These are phyloP conservation scores for Acanthamoeba royreba DNA, from an alignment of 208 protist genomes.

Conservation along the genomic window DNA sequence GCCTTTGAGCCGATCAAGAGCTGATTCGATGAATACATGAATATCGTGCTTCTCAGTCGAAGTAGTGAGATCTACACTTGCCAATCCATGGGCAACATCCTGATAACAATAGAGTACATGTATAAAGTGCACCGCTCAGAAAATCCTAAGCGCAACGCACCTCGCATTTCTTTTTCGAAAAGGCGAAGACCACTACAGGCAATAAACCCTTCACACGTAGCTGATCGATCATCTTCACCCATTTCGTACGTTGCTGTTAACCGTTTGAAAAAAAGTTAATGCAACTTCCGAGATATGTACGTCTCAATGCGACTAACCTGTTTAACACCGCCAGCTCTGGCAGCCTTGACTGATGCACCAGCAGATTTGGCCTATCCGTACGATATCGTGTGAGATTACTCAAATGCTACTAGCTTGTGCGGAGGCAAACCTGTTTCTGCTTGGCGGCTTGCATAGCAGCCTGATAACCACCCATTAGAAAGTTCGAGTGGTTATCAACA, in stretches of 20 bases:
- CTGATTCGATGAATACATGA: slow-evolving; percentile 73
- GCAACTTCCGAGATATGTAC: too few species aligned
- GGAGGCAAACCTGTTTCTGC: slow-evolving; percentile 5
- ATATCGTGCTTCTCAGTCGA: slow-evolving; percentile 74
- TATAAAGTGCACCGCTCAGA: background rate
- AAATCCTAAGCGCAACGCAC: slow-evolving; percentile 36
- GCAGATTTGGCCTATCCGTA: background rate
- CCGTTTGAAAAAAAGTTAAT: too few species aligned
- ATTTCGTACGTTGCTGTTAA: slow-evolving; percentile 2
- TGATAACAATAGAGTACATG: too few species aligned
- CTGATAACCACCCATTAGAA: slow-evolving; percentile 47
- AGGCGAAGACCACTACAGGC: slow-evolving; percentile 82
- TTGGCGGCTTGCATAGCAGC: background rate
- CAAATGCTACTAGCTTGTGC: too few species aligned
- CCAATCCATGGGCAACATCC: slow-evolving; percentile 49
- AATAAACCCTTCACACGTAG: slow-evolving; percentile 68
- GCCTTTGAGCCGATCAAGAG: slow-evolving; percentile 60
- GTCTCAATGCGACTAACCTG: too few species aligned
- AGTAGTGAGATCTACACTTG: slow-evolving; percentile 68
- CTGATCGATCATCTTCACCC: slow-evolving; percentile 60
- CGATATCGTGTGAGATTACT: too few species aligned
- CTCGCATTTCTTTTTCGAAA: slow-evolving; percentile 81
- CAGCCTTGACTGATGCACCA: background rate
- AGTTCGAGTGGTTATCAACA: slow-evolving; percentile 52
- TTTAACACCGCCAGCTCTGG: background rate